Percentiles rank a stretch among this genome's conserved stretches.
phyloP scores from a whole-genome alignment of 1,284 basidiomycete genomes.

The Rhodofomes roseus region DNA sequence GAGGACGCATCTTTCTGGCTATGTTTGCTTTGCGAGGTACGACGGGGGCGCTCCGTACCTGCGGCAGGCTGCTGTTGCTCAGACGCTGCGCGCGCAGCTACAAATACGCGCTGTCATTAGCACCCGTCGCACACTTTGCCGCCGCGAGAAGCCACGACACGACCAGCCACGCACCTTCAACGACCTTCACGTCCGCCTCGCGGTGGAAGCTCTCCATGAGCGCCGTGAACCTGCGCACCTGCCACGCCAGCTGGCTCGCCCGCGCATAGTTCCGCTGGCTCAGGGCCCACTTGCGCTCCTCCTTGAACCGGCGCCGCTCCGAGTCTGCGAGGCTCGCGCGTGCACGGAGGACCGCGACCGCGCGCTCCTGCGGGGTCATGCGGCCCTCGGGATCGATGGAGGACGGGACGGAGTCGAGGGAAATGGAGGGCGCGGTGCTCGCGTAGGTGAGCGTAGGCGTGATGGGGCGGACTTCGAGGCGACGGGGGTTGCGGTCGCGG shows the following conservation, averaged over 20 bases:
- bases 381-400: constrained; percentile 52
- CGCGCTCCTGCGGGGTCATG: constrained; percentile 65
- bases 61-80: constrained; percentile 9
- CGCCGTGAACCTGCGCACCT: constrained; percentile 72
- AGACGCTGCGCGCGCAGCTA: constrained; percentile 25
- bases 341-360: constrained; percentile 66
- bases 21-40: constrained; percentile 17
- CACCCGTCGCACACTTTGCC: background rate
- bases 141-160: background rate
- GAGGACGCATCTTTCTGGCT: constrained; percentile 14
- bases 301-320: constrained; percentile 74
- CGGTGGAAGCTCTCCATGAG: constrained; percentile 76
- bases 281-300: constrained; percentile 80
- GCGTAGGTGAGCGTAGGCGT: constrained; percentile 27
- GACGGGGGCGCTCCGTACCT: constrained; percentile 9
- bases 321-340: constrained; percentile 76
- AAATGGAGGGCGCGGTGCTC: constrained; percentile 29
- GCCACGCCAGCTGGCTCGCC: constrained; percentile 75
- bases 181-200: constrained; percentile 69
- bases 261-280: constrained; percentile 70
- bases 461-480: constrained; percentile 22
- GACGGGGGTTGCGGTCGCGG: constrained; percentile 17
- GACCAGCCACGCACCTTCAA: constrained; percentile 49
- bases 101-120: background rate
- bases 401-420: constrained; percentile 49